Evolutionary conservation across 2,329 filamentous ascomycete species (phyloP).

Genomic region (Berkeleyomyces basicola): DNA sequence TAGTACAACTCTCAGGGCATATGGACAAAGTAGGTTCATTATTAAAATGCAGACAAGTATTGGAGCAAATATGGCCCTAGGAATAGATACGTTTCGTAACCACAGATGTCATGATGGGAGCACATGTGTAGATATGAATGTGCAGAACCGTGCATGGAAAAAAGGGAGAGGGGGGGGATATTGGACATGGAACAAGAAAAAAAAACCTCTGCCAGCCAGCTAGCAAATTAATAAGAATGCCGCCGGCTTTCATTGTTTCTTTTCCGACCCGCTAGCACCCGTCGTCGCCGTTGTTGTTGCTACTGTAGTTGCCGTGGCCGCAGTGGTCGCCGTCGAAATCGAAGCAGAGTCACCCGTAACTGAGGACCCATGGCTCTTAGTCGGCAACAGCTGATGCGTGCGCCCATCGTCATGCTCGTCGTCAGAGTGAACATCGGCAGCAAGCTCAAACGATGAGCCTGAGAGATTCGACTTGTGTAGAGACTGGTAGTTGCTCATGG

Average conservation of each 20-base stretch:
- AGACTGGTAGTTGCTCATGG: constrained; percentile 6
- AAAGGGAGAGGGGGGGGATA: too few relatives aligned
- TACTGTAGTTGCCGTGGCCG: not conserved
- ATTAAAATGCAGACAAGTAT: too few relatives aligned
- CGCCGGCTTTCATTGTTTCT: not conserved
- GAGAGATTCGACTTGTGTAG: constrained; percentile 10
- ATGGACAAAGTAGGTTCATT: too few relatives aligned
- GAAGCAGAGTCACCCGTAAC: not conserved
- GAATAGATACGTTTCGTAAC: too few relatives aligned
- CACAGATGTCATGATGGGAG: too few relatives aligned
- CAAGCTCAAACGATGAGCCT: constrained; percentile 11
- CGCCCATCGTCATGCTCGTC: constrained; percentile 2
- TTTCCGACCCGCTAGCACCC: not conserved
- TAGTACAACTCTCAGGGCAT: too few relatives aligned
- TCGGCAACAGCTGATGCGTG: not conserved
- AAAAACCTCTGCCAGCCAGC: not conserved
- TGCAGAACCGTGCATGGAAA: too few relatives aligned
- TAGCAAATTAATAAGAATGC: not conserved
- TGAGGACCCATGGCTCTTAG: not conserved
- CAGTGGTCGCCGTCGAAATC: not conserved
- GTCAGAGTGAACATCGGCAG: constrained; percentile 10
- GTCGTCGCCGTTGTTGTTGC: not conserved
- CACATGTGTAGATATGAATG: too few relatives aligned
- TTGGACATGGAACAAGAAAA: too few relatives aligned
- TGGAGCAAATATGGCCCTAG: too few relatives aligned